Base-by-base conservation (phyloP, 129 eudicot species). In the Kitagawia praeruptora region DNA sequence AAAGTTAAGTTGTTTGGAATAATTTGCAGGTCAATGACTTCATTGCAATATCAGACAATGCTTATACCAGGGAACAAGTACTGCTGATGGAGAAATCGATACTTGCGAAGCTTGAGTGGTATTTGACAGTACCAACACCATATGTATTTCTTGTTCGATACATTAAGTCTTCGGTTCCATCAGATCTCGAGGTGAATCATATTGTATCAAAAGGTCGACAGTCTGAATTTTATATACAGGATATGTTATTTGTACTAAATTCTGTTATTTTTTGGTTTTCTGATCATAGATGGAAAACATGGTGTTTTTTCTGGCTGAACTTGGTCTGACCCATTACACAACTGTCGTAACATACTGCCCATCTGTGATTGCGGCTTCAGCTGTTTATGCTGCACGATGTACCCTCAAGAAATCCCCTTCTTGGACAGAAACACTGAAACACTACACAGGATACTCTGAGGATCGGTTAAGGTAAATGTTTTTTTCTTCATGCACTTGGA, bases 61-160 rank as follows among this genome's bases (percentile, higher is more conserved):
- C 97, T 9, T 94, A 90, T 82, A 76, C 73, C 1, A 83, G 92
- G 53, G 96, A 90, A 38, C 91, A 94, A 53, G 86, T 94, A 48
- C 87, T 92, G 21, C 75, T 73, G 3, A 94, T 92, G 98, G 98
- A 94, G 89, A 94, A 94, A 81, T 80, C 86, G 9, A 87, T 94
- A 80, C 89, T 94, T 3, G 92, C 89, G 42, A 85, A 83, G 75
- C 80, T 94, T 23, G 97, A 87, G 28, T 94, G 98, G 98, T 88
- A 90, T 46, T 77, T 94, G 64, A 94, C 97, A 0, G 94, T 94
- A 21, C 97, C 98, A 14, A 94, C 98, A 51, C 98, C 98, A 10
- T 94, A 94, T 70, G 98, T 94, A 41, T 94, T 94, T 76, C 89
- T 90, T 8, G 87, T 88, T 80, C 85, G 98, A 27, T 94, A 83